These are phyloP conservation scores for Candida dajiaensis DNA, from an alignment of 805 yeast species.

Conservation along the genomic window DNA sequence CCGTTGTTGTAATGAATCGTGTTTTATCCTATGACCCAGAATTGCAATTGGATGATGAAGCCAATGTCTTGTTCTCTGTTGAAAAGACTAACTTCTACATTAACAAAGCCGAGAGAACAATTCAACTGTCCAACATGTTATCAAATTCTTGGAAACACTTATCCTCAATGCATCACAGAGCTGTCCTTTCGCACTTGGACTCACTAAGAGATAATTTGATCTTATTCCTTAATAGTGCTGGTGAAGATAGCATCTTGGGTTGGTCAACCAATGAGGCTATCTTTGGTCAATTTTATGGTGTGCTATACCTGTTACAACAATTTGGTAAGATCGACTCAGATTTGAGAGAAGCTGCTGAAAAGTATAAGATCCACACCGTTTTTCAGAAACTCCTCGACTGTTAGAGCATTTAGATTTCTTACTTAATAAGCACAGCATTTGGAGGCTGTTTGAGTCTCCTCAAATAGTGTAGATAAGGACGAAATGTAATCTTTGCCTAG, in stretches of 20 bases:
- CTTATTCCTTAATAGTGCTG: background rate
- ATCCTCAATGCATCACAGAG: background rate
- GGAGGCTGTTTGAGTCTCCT: no score
- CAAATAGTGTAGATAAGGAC: no score
- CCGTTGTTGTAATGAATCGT: slow-evolving; percentile 9
- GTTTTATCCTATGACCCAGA: slow-evolving; percentile 14
- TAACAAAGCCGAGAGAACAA: slow-evolving; percentile 34
- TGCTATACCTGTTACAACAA: background rate
- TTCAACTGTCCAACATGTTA: slow-evolving; percentile 20
- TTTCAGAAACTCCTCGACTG: background rate
- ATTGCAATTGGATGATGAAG: slow-evolving; percentile 14
- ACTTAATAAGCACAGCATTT: no score
- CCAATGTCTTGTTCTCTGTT: slow-evolving; percentile 47
- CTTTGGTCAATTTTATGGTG: slow-evolving; percentile 1
- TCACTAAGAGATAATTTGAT: background rate
- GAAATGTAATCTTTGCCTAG: no score
- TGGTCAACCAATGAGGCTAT: slow-evolving; percentile 5
- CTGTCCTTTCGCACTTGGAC: background rate
- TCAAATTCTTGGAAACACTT: slow-evolving; percentile 5
- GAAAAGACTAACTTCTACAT: slow-evolving; percentile 68
- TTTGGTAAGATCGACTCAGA: background rate
- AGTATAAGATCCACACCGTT: background rate
- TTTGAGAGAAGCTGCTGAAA: background rate
- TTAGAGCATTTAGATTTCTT: no score
- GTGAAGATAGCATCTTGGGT: slow-evolving; percentile 2